A percentile compares a stretch with the other conserved stretches of the same genome.
Conservation (phyloP, 108 stramenopile genomes). For the Cyclostephanos tholiformis region DNA sequence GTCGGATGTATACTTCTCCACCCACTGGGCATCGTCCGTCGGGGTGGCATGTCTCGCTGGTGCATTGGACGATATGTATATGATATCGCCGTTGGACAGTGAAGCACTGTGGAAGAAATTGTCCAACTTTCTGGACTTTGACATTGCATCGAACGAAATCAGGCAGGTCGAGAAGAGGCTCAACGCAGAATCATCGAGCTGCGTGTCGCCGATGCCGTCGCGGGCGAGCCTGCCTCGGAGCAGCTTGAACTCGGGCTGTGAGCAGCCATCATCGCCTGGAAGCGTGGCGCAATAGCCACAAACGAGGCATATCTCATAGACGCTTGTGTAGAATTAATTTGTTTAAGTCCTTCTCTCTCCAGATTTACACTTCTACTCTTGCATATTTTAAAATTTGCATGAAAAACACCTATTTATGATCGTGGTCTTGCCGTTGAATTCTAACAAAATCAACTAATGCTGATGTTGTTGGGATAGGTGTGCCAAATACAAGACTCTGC, state of each 20-base stretch:
- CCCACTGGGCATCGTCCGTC: conserved; percentile 9
- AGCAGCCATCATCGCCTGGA: not conserved
- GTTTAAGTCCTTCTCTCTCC: not conserved
- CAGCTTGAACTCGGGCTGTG: not conserved
- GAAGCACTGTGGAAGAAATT: conserved; percentile 15
- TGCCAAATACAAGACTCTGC: conserved; percentile 4
- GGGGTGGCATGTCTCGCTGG: conserved; percentile 23
- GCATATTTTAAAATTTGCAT: no score
- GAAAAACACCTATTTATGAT: not conserved
- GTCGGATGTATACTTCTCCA: conserved; percentile 17
- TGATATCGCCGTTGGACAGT: not conserved
- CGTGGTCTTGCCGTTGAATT: not conserved
- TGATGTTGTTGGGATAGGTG: not conserved
- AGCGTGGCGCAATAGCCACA: not conserved
- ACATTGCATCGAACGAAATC: conserved; percentile 23
- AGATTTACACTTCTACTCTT: no score
- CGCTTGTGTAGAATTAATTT: not conserved
- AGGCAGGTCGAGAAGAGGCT: conserved; percentile 18
- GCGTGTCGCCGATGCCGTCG: conserved; percentile 5
- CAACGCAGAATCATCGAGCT: conserved; percentile 4
- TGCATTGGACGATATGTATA: conserved; percentile 9
- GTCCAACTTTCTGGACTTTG: conserved; percentile 3
- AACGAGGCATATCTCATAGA: not conserved
- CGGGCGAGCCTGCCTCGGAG: not conserved
- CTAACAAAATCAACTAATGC: conserved; percentile 4